Conservation (phyloP, 768 basidiomycete species). For the Boletus vermiculosoides region DNA sequence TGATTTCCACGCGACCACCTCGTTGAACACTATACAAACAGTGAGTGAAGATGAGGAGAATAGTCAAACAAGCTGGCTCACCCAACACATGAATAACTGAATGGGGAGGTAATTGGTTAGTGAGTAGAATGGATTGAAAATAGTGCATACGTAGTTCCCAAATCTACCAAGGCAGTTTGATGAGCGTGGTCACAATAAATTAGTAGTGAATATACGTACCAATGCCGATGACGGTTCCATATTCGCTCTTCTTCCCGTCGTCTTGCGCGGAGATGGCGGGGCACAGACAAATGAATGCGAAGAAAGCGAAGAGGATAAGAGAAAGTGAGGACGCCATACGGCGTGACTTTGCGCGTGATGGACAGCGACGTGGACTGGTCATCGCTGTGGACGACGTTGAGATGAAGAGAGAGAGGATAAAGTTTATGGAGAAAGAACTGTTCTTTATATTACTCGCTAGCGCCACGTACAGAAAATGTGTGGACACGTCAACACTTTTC, state of each 20-base stretch:
- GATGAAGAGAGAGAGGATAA: conserved; percentile 6
- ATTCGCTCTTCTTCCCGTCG: conserved; percentile 54
- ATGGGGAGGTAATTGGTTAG: conserved; percentile 23
- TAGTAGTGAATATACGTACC: conserved; percentile 44
- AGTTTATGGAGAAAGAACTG: conserved; percentile 1
- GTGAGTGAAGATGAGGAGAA: neutral
- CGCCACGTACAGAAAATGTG: conserved; percentile 28
- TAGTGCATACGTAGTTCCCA: conserved; percentile 79
- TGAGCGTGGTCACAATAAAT: neutral
- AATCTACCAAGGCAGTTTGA: conserved; percentile 46
- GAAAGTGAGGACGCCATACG: conserved; percentile 58
- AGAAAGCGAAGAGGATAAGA: conserved; percentile 55
- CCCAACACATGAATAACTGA: conserved; percentile 95
- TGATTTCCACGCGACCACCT: conserved; percentile 84
- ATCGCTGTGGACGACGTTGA: conserved; percentile 24
- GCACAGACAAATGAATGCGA: conserved; percentile 72
- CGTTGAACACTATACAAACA: conserved; percentile 66
- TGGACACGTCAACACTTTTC: conserved; percentile 33
- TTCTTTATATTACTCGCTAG: conserved; percentile 22
- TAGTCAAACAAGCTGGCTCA: conserved; percentile 37
- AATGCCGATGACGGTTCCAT: conserved; percentile 92
- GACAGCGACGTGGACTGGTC: conserved; percentile 35
- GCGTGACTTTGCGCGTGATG: conserved; percentile 59
- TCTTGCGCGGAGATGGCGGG: conserved; percentile 68
- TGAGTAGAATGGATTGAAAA: neutral